These are phyloP conservation scores for Plenodomus lindquistii DNA, from an alignment of 2,329 filamentous ascomycete species.

Conservation along the genomic window DNA sequence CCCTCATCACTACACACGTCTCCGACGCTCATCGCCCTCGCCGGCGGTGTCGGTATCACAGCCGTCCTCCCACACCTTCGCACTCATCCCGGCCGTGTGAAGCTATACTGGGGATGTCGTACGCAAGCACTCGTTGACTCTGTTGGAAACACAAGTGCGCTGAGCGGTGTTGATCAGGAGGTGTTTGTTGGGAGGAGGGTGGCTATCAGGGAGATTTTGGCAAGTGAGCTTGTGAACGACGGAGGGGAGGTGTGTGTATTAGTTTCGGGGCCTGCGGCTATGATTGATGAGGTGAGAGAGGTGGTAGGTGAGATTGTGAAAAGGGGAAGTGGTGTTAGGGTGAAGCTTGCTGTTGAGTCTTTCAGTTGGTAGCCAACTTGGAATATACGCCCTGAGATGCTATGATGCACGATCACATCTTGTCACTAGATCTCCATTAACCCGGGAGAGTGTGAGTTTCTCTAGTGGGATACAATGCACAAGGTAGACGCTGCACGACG, in stretches of 20 bases:
- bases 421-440: no score
- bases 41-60: slow-evolving; percentile 13
- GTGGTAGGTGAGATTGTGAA: slow-evolving; percentile 5
- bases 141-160: slow-evolving; percentile 1
- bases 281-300: slow-evolving; percentile 9
- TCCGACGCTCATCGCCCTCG: slow-evolving; percentile 3
- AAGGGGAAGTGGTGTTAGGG: slow-evolving; percentile 3
- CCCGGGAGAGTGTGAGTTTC: no score
- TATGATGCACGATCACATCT: no score
- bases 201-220: slow-evolving; percentile 4
- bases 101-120: slow-evolving; percentile 11
- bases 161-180: slow-evolving; percentile 5
- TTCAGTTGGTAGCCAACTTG: slow-evolving; percentile 10
- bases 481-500: no score
- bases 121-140: slow-evolving; percentile 5
- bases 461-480: no score
- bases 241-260: slow-evolving; percentile 5
- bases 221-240: slow-evolving; percentile 2
- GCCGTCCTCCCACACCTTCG: slow-evolving; percentile 9
- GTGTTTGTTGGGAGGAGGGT: slow-evolving; percentile 7
- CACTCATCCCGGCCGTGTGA: slow-evolving; percentile 6
- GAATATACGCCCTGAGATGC: not conserved
- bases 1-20: slow-evolving; percentile 1
- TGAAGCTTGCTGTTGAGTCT: slow-evolving; percentile 7
- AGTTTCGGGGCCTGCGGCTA: slow-evolving; percentile 8